These are phyloP conservation scores for Candida ipomoeae DNA, from an alignment of 805 yeast species.

Conservation along the genomic window DNA sequence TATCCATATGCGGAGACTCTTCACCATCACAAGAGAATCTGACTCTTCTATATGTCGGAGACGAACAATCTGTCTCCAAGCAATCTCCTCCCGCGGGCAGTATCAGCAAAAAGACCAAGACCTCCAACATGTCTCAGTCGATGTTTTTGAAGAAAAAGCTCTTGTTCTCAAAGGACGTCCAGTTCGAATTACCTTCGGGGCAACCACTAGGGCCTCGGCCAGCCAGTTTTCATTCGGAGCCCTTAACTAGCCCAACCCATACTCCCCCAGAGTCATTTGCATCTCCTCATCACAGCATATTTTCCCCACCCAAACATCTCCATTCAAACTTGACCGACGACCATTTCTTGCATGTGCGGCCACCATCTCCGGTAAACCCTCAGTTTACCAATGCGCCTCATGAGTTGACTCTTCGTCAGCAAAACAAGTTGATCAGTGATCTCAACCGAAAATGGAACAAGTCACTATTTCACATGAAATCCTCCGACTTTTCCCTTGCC, in stretches of 20 bases:
- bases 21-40: slow-evolving; percentile 2
- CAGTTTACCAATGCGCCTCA: not conserved
- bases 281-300: not conserved
- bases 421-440: slow-evolving; percentile 31
- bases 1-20: slow-evolving; percentile 15
- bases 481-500: not conserved
- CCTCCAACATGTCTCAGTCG: slow-evolving; percentile 23
- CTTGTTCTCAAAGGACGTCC: slow-evolving; percentile 36
- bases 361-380: slow-evolving; percentile 1
- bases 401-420: slow-evolving; percentile 22
- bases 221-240: not conserved
- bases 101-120: slow-evolving; percentile 13
- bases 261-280: slow-evolving; percentile 2
- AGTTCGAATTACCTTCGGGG: slow-evolving; percentile 28
- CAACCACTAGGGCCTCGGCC: slow-evolving; percentile 4
- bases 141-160: slow-evolving; percentile 28
- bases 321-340: not conserved
- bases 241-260: slow-evolving; percentile 1
- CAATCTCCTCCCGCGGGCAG: slow-evolving; percentile 4
- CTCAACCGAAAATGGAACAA: slow-evolving; percentile 41
- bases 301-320: not conserved
- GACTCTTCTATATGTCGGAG: slow-evolving; percentile 1
- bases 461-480: slow-evolving; percentile 13
- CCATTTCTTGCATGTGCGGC: slow-evolving; percentile 1
- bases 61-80: slow-evolving; percentile 2